phyloP scores from a whole-genome alignment of 202 grass and related monocot genomes.

The Digitaria exilis region DNA sequence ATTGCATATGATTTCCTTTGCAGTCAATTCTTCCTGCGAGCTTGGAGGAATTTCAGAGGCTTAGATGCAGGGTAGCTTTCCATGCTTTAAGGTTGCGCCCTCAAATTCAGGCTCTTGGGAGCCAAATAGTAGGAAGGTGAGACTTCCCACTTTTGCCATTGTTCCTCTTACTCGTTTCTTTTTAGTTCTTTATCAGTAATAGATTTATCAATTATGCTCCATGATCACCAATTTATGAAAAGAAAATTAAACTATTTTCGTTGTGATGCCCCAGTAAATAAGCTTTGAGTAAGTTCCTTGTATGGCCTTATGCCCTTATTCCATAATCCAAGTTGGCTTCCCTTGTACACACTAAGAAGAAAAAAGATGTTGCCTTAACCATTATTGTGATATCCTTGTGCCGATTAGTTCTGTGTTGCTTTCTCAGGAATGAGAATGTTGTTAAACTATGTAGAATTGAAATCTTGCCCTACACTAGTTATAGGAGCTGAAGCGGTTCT shows the following conservation, averaged over 20 bases:
- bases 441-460: conserved; percentile 9
- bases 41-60: conserved; percentile 87
- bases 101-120: conserved; percentile 85
- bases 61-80: conserved; percentile 93
- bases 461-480: conserved; percentile 6
- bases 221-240: background rate
- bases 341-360: conserved; percentile 15
- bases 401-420: background rate
- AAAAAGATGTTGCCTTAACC: background rate
- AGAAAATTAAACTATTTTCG: background rate
- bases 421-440: conserved; percentile 3
- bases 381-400: conserved; percentile 9
- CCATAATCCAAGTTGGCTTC: conserved; percentile 11
- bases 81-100: conserved; percentile 90
- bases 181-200: background rate
- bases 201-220: background rate
- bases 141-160: conserved; percentile 28
- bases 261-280: conserved; percentile 2
- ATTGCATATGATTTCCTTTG: conserved; percentile 36
- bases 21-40: conserved; percentile 79
- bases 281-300: too few relatives aligned
- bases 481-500: conserved; percentile 20
- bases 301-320: background rate
- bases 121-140: conserved; percentile 82
- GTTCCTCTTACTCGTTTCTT: background rate